phyloP scores from a whole-genome alignment of 2,329 filamentous ascomycete species.

The Helicocarpus griseus region DNA sequence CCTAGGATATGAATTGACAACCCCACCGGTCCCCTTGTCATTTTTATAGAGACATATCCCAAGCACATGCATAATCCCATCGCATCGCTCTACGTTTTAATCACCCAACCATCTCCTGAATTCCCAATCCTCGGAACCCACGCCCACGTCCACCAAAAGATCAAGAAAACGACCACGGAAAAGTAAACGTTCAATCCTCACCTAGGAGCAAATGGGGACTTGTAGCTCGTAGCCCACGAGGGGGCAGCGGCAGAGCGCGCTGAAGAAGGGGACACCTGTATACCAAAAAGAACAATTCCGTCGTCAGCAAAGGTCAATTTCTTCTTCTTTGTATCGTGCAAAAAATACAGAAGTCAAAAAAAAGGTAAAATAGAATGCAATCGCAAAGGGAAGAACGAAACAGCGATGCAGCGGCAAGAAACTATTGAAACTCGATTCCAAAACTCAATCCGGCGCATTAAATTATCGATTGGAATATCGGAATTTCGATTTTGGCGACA shows the following conservation, averaged over 20 bases:
- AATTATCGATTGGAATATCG: no score
- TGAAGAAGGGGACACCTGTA: conserved; percentile 7
- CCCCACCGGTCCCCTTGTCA: no score
- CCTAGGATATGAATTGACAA: no score
- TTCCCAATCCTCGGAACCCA: not conserved
- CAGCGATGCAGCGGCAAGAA: not conserved
- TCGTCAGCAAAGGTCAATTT: not conserved
- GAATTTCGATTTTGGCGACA: no score
- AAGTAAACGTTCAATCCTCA: conserved; percentile 26
- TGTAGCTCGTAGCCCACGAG: conserved; percentile 29
- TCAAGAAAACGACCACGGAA: conserved; percentile 14
- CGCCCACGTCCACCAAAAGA: not conserved
- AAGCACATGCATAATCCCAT: no score
- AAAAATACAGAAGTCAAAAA: no score
- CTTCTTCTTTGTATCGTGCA: not conserved
- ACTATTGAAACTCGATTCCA: no score
- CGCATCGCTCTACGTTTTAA: no score
- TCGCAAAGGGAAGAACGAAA: not conserved
- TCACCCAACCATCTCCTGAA: no score
- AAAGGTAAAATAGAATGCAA: not conserved
- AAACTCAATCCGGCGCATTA: no score
- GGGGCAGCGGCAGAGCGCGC: conserved; percentile 6
- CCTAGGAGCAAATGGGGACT: conserved; percentile 50
- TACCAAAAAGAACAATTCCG: not conserved
- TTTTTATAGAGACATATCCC: no score